Conservation (phyloP, 805 yeast genomes). For the Suhomyces canberraensis region DNA sequence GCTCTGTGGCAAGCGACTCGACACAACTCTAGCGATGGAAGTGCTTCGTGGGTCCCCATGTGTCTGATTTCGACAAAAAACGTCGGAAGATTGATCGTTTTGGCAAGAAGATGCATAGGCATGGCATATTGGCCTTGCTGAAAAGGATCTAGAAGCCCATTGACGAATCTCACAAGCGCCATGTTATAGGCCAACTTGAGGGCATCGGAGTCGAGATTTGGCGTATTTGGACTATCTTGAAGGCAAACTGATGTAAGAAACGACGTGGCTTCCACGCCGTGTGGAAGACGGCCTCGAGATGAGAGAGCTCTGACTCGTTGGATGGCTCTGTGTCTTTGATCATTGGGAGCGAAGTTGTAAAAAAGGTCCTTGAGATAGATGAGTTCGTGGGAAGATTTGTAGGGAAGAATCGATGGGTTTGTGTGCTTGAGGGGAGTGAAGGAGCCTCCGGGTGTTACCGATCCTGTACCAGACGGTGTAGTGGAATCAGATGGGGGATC, state of each 20-base stretch:
- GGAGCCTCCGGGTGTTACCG: no score
- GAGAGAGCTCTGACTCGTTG: conserved; percentile 50
- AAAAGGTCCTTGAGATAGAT: conserved; percentile 49
- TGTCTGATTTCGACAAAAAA: conserved; percentile 89
- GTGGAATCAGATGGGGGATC: no score
- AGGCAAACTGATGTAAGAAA: conserved; percentile 50
- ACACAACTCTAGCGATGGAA: conserved; percentile 72
- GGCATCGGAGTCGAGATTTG: conserved; percentile 25
- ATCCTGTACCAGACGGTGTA: no score
- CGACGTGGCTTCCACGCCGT: conserved; percentile 66
- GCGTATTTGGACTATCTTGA: conserved; percentile 10
- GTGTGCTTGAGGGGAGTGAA: conserved; percentile 3
- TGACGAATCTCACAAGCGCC: conserved; percentile 82
- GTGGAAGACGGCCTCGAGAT: conserved; percentile 66
- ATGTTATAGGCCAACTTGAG: conserved; percentile 60
- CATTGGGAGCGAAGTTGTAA: conserved; percentile 35
- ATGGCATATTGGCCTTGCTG: conserved; percentile 78
- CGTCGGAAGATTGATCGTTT: conserved; percentile 63
- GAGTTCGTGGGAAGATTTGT: conserved; percentile 39
- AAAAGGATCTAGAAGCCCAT: conserved; percentile 82
- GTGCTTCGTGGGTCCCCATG: conserved; percentile 81
- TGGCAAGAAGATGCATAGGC: conserved; percentile 75
- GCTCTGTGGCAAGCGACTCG: conserved; percentile 60
- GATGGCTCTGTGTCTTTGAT: conserved; percentile 44
- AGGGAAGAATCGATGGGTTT: conserved; percentile 22